Evolutionary conservation across 2,329 filamentous ascomycete genomes (phyloP), one percentile per base, ranked within the genome.

Genomic region (Venturia asperata): DNA sequence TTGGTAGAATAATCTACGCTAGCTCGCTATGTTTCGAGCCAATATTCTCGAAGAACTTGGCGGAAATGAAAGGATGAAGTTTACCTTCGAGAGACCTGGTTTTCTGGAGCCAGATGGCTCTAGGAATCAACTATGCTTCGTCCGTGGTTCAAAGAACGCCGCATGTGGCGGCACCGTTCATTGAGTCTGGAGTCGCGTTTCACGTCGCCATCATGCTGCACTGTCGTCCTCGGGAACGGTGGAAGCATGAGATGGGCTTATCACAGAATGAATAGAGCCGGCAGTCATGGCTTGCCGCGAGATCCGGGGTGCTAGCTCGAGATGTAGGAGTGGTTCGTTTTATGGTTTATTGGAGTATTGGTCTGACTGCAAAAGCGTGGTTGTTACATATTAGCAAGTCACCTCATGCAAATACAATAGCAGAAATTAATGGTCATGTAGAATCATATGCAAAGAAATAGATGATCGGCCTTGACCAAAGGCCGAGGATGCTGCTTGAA

Each of bases 21-120:
- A 58, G 30, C 27, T 34, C 17, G 52, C 19, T 11, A 17, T 58
- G 30, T 27, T 58, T 58, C 27, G 52, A 13, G 30, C 17, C 15
- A 19, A 10, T 58, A 15, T 58, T 58, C 52, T 58, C 15, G 27
- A 58, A 58, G 52, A 9, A n/a, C 52, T 37, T 58, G 52, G 52
- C 27, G 52, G 52, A 58, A 58, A 58, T 58, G 52, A 58, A 34
- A 58, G 27, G 30, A 19, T 17, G 27, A 37, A 34, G 3, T 13
- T 37, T 58, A 27, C 52, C 52, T n/a, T 58, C 30, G 1, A 58
- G 52, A 58, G 19, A 37, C 52, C 30, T 37, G 17, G n/a, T 34
- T 19, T n/a, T 37, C 37, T 21, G 21, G n/a, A 52, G 47, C 17
- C 24, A 37, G 30, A 34, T 27, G n/a, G 15, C 21, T 37, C 52